Evolutionary conservation across 345 rosid species (phyloP), one percentile per base, ranked within the genome.

Genomic region (Noccaea bulbosa): DNA sequence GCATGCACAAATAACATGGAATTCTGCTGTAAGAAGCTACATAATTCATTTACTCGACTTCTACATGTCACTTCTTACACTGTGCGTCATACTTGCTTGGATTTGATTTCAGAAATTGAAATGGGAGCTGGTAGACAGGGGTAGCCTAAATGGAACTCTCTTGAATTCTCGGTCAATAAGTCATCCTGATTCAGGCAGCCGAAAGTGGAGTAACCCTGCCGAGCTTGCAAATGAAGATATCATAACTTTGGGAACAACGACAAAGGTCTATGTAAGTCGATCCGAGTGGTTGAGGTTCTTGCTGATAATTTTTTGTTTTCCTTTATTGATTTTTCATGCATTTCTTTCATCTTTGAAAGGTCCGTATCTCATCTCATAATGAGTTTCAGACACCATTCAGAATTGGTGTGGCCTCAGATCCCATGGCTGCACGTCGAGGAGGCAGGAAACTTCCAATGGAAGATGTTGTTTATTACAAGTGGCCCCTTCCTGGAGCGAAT

Each of bases 101-200:
- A 6, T 62, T 73, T 79, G 74, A 57, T 86, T 81, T 78, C 83
- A 95, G 99, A 95, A 81, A 73, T 67, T 80, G 65, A 95, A 84
- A 73, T 95, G 99, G 99, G 99, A 95, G 84, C 83, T 95, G 72
- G 78, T 88, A 44, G 99, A 95, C 82, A 81, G 87, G 92, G 99
- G 99, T 70, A 92, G 99, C 83, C 79, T 95, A 70, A 95, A 95
- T 74, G 98, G 98, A 74, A 95, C 99, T n/a, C 85, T 87, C 12
- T 64, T 92, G 83, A 95, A 95, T 78, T 86, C 90, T 61, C 83
- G 48, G 66, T 71, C 88, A 45, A 77, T 95, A 44, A 81, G 78
- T 66, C 87, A 90, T 77, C 85, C 82, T 49, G 83, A 87, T 79
- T 43, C 82, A 83, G 86, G 85, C 74, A 88, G 83, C 67, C 86